Evolutionary conservation across 78 protist species (phyloP).

Genomic region (Pigoraptor vietnamica): DNA sequence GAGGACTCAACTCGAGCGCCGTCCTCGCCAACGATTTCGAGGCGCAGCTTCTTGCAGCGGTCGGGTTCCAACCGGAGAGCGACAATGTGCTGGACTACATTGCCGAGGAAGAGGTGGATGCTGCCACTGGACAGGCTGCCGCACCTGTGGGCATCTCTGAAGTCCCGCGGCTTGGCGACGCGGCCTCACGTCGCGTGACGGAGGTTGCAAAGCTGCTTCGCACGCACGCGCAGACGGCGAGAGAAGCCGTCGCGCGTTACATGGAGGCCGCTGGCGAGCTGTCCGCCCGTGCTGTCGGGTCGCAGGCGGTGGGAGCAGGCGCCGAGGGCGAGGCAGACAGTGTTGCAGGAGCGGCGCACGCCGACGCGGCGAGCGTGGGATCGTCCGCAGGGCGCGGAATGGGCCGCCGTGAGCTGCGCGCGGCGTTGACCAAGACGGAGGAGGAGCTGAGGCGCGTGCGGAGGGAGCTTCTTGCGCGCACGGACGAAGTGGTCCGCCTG

Average conservation of each 20-base stretch:
- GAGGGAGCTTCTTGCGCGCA: not conserved
- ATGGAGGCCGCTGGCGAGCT: not conserved
- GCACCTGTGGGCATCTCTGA: not conserved
- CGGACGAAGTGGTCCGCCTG: not conserved
- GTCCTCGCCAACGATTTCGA: not conserved
- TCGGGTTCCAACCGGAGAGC: not conserved
- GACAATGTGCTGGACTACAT: not conserved
- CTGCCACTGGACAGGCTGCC: not conserved
- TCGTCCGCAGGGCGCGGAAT: not conserved
- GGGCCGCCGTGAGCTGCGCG: not conserved
- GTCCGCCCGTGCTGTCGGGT: not conserved
- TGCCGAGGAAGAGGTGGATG: not conserved
- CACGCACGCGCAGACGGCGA: not conserved
- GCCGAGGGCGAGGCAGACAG: not conserved
- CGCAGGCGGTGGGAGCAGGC: not conserved
- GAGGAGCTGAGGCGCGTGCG: not conserved
- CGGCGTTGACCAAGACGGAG: not conserved
- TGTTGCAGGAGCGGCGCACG: not conserved
- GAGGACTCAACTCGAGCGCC: too few species aligned
- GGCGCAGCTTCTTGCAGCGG: not conserved
- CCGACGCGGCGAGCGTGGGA: not conserved
- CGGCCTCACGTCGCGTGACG: not conserved
- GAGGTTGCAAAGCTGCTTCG: not conserved
- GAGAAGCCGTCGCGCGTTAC: not conserved
- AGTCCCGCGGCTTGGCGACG: not conserved